A percentile compares a stretch with the other conserved stretches of the same genome.
Conservation (phyloP, 306 rosid genomes). For the Gastrolobium bilobum region DNA sequence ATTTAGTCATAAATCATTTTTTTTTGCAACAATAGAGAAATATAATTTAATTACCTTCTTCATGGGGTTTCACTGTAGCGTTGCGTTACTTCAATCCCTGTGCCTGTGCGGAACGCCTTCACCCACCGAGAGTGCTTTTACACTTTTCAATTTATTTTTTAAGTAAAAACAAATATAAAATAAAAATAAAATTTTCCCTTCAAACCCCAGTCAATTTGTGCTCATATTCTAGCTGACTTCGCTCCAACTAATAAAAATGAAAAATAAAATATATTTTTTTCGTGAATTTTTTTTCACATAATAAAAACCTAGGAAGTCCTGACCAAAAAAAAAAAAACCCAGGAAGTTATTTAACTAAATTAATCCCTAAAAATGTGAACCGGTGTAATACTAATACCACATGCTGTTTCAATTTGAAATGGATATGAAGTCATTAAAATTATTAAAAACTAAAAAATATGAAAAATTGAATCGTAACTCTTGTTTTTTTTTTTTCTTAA, state of each 20-base stretch:
- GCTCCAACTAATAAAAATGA: neutral
- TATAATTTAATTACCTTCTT: neutral
- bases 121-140: constrained; percentile 18
- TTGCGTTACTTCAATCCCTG: constrained; percentile 14
- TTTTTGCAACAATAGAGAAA: neutral
- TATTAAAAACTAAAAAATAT: neutral
- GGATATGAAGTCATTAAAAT: no score
- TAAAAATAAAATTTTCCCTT: neutral
- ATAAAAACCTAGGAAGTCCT: no score
- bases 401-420: no score
- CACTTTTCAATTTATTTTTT: neutral
- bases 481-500: no score
- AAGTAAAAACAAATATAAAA: neutral
- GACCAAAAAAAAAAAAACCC: no score
- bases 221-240: neutral
- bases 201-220: neutral
- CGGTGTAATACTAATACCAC: no score
- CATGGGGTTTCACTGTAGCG: constrained; percentile 2
- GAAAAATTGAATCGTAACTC: neutral
- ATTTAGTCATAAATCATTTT: neutral
- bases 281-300: no score
- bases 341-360: no score
- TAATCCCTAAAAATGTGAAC: no score
- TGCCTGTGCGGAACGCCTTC: neutral
- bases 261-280: neutral